Base-by-base conservation (phyloP, 2,329 filamentous ascomycete species). In the Stagonosporopsis chrysanthemi region DNA sequence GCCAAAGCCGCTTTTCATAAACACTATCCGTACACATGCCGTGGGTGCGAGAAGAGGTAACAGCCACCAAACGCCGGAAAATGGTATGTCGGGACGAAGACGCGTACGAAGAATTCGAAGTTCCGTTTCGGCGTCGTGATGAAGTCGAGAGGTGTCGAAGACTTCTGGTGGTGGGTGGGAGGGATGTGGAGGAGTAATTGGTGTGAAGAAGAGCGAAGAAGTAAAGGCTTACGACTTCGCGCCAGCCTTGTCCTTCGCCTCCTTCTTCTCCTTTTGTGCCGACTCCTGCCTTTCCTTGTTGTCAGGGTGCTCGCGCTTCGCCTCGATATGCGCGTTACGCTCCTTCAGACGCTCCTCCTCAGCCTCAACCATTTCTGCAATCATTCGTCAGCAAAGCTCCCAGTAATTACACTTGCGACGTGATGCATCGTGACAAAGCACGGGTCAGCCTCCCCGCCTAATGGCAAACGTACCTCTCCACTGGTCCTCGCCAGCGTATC, bases 401-500 rank as follows among this genome's bases (percentile, higher is more conserved):
- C 35, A 44, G 12, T 45, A 41, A 48, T 58, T 48, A 19, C 42
- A 28, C 17, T 45, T 22, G 22, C 33, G 52, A 29, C 31, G 45
- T 11, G 47, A 31, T 26, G 31, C 31, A 36, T n/a, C 55, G 52
- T 65, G 46, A 62, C 51, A 60, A 64, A 64, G 57, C 58, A 60
- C 33, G 22, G 51, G 43, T 22, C 31, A 48, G 44, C n/a, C 6
- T 11, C 33, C 5, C 15, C 26, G 14, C 33, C 31, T 33, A 22
- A 9, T 9, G 14, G 9, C 11, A 39, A 62, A 79, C 86, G 74
- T 78, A 90, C 88, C 89, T 82, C 87, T 95, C 95, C 95, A 99
- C 70, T 97, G 84, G 77, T 98, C 93, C 80, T 96, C 91, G 41
- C 92, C 91, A 74, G 88, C 84, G 76, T 96, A 95, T 62, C 90